Percentiles rank a stretch among this genome's conserved stretches.
phyloP scores from a whole-genome alignment of 495 filamentous ascomycete genomes.

The Friedmanniomyces simplex region DNA sequence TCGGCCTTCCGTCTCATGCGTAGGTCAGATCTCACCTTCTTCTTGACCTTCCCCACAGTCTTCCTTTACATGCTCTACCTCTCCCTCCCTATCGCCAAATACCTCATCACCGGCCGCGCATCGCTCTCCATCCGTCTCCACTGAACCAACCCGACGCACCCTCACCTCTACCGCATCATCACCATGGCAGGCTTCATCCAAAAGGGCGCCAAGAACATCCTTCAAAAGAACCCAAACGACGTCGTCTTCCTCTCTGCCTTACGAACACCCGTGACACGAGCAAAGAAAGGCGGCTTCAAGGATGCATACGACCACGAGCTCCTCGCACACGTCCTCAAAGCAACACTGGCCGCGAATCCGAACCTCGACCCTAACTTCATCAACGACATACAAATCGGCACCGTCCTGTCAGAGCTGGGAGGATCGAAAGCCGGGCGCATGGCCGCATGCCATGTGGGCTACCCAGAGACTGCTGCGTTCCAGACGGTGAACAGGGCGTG shows the following conservation, averaged over 20 bases:
- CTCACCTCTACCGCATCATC: neutral
- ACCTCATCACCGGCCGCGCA: constrained; percentile 3
- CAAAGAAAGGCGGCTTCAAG: constrained; percentile 58
- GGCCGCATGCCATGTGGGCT: constrained; percentile 74
- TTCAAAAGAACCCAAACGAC: constrained; percentile 69
- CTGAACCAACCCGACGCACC: neutral
- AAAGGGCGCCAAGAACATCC: constrained; percentile 62
- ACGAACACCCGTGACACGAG: constrained; percentile 33
- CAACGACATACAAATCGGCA: constrained; percentile 75
- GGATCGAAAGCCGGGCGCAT: constrained; percentile 86
- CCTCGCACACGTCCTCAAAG: constrained; percentile 64
- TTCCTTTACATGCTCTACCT: neutral
- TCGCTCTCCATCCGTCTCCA: neutral
- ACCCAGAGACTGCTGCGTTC: constrained; percentile 61
- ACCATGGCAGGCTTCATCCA: constrained; percentile 48
- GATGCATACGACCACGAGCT: constrained; percentile 87
- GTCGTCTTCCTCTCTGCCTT: constrained; percentile 56
- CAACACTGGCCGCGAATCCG: constrained; percentile 65
- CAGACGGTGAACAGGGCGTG: constrained; percentile 85
- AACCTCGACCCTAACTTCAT: constrained; percentile 61
- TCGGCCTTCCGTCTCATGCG: neutral
- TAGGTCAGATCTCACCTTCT: neutral
- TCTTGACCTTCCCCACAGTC: neutral
- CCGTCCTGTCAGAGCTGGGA: constrained; percentile 81
- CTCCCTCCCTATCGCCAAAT: neutral